Percentiles rank a stretch among this genome's conserved stretches.
phyloP scores from a whole-genome alignment of 2,329 filamentous ascomycete genomes.

The Aspergillus sergii region DNA sequence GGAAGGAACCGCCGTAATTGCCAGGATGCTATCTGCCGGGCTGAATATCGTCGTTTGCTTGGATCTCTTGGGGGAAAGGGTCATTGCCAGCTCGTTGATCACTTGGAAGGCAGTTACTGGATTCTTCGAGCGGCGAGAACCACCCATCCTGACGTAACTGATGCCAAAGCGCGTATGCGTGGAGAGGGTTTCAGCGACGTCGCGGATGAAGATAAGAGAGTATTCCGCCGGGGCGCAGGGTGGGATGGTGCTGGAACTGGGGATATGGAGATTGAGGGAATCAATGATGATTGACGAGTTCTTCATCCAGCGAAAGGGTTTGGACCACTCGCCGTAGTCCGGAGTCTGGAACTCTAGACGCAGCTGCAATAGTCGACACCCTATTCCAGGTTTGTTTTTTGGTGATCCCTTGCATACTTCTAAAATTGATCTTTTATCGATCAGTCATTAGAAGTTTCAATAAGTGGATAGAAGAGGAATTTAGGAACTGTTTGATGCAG shows the following conservation, averaged over 20 bases:
- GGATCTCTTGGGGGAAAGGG: constrained; percentile 20
- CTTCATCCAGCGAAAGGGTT: neutral
- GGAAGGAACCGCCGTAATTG: constrained; percentile 30
- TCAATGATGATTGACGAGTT: constrained; percentile 19
- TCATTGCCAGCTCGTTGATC: constrained; percentile 21
- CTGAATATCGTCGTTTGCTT: constrained; percentile 24
- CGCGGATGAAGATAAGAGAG: constrained; percentile 23
- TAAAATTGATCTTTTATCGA: neutral
- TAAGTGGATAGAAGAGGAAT: neutral
- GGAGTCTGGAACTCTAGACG: neutral
- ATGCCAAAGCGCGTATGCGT: constrained; percentile 24
- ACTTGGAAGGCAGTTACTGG: constrained; percentile 33
- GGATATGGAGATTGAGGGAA: constrained; percentile 35
- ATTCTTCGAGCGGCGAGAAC: constrained; percentile 32
- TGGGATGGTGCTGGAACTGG: constrained; percentile 37
- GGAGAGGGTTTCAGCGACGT: constrained; percentile 35
- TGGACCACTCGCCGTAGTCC: too few relatives aligned
- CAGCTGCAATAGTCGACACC: neutral
- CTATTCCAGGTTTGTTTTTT: neutral
- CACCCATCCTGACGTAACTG: constrained; percentile 32
- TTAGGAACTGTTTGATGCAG: neutral
- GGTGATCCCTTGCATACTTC: neutral
- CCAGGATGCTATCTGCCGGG: constrained; percentile 26
- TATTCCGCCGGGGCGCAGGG: constrained; percentile 34
- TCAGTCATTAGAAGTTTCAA: neutral